Evolutionary conservation across 2,329 filamentous ascomycete species (phyloP).

Genomic region (Cladophialophora bantiana): DNA sequence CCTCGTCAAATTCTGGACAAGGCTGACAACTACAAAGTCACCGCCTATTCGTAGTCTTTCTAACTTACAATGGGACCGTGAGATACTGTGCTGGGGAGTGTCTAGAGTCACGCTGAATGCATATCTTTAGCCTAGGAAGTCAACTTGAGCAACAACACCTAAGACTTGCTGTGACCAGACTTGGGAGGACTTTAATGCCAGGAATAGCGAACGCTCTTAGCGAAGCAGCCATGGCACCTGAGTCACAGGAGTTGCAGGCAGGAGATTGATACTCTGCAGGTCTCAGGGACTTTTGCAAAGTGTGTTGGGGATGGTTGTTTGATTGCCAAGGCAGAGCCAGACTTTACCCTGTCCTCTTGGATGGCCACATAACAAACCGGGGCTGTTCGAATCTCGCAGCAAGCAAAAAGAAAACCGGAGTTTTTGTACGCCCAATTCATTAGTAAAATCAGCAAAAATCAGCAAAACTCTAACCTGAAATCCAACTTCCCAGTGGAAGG

Average conservation of each 20-base stretch:
- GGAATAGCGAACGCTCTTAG: background rate
- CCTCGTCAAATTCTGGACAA: background rate
- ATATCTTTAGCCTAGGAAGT: background rate
- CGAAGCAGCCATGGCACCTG: background rate
- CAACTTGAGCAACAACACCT: background rate
- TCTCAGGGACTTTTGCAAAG: background rate
- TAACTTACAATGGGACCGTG: background rate
- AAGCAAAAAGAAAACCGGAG: background rate
- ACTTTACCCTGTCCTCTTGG: background rate
- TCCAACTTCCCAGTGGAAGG: background rate
- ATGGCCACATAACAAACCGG: background rate
- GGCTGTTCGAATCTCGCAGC: background rate
- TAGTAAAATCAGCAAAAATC: background rate
- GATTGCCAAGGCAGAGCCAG: background rate
- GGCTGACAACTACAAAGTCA: background rate
- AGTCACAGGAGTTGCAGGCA: no score
- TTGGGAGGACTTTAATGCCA: background rate
- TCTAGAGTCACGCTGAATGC: background rate
- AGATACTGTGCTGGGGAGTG: background rate
- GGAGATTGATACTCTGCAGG: no score
- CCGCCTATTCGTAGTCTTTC: background rate
- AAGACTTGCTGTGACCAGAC: background rate
- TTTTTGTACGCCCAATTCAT: background rate
- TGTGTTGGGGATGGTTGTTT: background rate
- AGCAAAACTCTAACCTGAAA: constrained; percentile 5